These are phyloP conservation scores for Wickerhamiella vanderwaltii DNA, from an alignment of 805 yeast genomes.

Conservation along the genomic window DNA sequence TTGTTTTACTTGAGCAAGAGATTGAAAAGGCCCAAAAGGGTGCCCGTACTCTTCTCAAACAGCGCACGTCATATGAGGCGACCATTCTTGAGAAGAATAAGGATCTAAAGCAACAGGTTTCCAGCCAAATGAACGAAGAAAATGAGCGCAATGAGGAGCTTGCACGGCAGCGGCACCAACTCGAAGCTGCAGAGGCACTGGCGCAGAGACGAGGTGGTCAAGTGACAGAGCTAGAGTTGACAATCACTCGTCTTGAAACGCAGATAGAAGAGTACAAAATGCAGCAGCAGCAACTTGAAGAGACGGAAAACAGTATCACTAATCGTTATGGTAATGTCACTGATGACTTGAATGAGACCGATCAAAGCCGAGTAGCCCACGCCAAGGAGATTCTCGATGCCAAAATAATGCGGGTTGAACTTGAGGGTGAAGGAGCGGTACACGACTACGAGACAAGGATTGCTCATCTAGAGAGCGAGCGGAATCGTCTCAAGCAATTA, in stretches of 20 bases:
- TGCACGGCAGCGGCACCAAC: constrained; percentile 23
- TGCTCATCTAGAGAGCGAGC: constrained; percentile 4
- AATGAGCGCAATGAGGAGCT: constrained; percentile 21
- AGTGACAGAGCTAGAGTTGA: constrained; percentile 20
- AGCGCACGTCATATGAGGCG: constrained; percentile 29
- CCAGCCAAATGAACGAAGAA: constrained; percentile 19
- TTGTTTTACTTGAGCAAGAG: constrained; percentile 23
- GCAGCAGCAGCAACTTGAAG: constrained; percentile 12
- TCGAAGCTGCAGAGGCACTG: constrained; percentile 24
- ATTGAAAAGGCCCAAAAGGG: constrained; percentile 25
- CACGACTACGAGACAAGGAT: constrained; percentile 10
- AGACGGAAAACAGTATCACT: neutral
- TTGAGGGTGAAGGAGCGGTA: constrained; percentile 8
- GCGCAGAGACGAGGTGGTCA: constrained; percentile 25
- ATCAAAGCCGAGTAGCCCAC: neutral
- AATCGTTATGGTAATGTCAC: constrained; percentile 3
- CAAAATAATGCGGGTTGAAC: neutral
- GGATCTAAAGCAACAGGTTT: constrained; percentile 23
- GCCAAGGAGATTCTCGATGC: constrained; percentile 5
- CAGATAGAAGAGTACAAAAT: constrained; percentile 14
- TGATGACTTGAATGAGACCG: constrained; percentile 1
- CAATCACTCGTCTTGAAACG: constrained; percentile 5
- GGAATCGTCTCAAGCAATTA: neutral
- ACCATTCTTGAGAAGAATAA: constrained; percentile 26
- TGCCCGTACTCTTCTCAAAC: constrained; percentile 26